Evolutionary conservation across 257 asterid genomes (phyloP), one percentile per base, ranked within the genome.

Genomic region (Ophiorrhiza pumila): DNA sequence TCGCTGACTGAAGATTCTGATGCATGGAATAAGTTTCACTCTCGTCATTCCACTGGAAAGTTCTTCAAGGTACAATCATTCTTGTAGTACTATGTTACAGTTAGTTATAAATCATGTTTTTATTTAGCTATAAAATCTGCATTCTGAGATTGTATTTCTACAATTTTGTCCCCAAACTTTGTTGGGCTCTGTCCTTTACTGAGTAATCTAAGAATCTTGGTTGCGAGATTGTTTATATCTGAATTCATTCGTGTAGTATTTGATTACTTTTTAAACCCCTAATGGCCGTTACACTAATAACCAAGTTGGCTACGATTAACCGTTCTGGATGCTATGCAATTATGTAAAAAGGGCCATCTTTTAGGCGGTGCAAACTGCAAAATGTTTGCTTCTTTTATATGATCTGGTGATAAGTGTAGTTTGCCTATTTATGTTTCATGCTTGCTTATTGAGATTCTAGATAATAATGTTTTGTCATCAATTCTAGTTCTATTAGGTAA

Each of bases 11-110:
- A 78, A 67, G 86, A 87, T 78, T 82, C 91, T 11, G 86, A 83
- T 71, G 96, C 98, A 9, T 92, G 98, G 98, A 83, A 84, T 76
- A 62, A 84, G 9, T 90, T 92, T 68, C 98, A 92, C 67, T 73
- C 91, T 76, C 89, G 87, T 65, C 97, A 92, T 76, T 87, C 93
- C 65, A 85, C 96, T 57, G 98, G 98, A 9, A 92, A 87, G 80
- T 92, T 90, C 91, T 92, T 89, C 86, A 90, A 90, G 96, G 96
- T 90, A 42, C 68, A 42, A 7, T 23, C 25, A 22, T 18, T 17
- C 8, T 3, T 4, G 1, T 50, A 6, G 15, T 17, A 0, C 4
- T 29, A 20, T 63, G 12, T 23, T n/a, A n/a, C n/a, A 63, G 25
- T 18, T 20, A 7, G 60, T 53, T 8, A n/a, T 22, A 22, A 14